Conservation (phyloP, 768 basidiomycete genomes). For the Lactarius akahatsu region DNA sequence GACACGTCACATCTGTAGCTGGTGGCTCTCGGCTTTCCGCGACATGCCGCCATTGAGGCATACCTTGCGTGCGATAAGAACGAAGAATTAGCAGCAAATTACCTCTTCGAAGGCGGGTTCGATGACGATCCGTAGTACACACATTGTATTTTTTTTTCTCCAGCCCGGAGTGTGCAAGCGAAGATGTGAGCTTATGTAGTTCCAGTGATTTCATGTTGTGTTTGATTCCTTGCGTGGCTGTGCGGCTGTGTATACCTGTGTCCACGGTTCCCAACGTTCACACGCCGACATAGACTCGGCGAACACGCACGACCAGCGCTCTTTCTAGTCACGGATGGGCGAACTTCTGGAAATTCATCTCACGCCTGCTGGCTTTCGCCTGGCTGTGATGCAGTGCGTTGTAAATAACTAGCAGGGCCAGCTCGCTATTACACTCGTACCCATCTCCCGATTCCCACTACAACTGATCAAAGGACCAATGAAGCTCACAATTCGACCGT, state of each 20-base stretch:
- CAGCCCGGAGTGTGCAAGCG: conserved; percentile 4
- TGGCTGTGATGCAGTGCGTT: neutral
- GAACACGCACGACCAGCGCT: neutral
- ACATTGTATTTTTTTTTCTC: conserved; percentile 17
- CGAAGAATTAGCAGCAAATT: conserved; percentile 95
- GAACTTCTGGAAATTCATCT: neutral
- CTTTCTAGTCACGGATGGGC: neutral
- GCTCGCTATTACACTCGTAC: neutral
- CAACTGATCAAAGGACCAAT: conserved; percentile 51
- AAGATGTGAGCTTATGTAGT: conserved; percentile 15
- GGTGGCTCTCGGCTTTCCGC: conserved; percentile 82
- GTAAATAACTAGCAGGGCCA: neutral
- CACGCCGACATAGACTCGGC: neutral
- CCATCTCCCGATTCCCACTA: neutral
- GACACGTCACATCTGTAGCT: conserved; percentile 50
- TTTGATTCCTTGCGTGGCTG: neutral
- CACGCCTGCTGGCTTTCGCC: conserved; percentile 1
- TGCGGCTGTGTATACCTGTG: neutral
- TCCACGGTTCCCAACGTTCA: neutral
- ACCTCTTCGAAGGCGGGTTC: conserved; percentile 74
- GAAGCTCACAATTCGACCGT: conserved; percentile 94
- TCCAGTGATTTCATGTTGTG: conserved; percentile 13
- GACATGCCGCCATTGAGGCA: conserved; percentile 80
- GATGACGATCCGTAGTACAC: conserved; percentile 42
- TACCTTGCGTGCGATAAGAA: conserved; percentile 96